A percentile compares a stretch with the other conserved stretches of the same genome.
Conservation (phyloP, 768 basidiomycete species). For the Gautieria morchelliformis region DNA sequence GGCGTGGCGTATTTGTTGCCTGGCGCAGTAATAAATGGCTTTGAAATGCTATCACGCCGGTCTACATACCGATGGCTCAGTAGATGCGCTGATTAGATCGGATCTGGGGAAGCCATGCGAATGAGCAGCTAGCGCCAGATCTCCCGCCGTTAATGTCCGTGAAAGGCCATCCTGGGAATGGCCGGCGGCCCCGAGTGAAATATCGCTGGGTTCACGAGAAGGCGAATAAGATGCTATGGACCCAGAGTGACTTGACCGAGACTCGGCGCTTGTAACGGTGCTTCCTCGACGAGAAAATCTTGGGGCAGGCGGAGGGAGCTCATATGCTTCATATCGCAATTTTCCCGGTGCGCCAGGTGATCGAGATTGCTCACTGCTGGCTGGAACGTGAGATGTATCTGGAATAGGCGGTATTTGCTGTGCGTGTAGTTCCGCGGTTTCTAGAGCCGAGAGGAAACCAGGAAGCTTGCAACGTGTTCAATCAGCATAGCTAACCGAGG, state of each 20-base stretch:
- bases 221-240: slow-evolving; percentile 27
- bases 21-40: slow-evolving; percentile 19
- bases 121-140: slow-evolving; percentile 33
- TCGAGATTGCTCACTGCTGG: background rate
- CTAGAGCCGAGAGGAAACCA: slow-evolving; percentile 51
- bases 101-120: slow-evolving; percentile 20
- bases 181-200: slow-evolving; percentile 19
- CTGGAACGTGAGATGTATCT: background rate
- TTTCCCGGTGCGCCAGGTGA: slow-evolving; percentile 24
- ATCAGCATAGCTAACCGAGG: slow-evolving; percentile 1
- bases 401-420: background rate
- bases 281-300: slow-evolving; percentile 31
- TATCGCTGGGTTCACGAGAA: slow-evolving; percentile 20
- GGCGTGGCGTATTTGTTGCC: slow-evolving; percentile 19
- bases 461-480: slow-evolving; percentile 43
- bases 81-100: too few species aligned
- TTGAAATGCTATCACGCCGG: background rate
- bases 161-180: slow-evolving; percentile 18
- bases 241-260: slow-evolving; percentile 25
- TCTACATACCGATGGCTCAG: background rate
- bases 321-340: slow-evolving; percentile 65
- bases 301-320: slow-evolving; percentile 43
- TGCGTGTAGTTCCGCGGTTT: slow-evolving; percentile 18
- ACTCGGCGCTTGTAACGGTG: slow-evolving; percentile 17
- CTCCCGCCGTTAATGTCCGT: slow-evolving; percentile 31